These are phyloP conservation scores for Ogataea ganodermae DNA, from an alignment of 805 yeast genomes.

Conservation along the genomic window DNA sequence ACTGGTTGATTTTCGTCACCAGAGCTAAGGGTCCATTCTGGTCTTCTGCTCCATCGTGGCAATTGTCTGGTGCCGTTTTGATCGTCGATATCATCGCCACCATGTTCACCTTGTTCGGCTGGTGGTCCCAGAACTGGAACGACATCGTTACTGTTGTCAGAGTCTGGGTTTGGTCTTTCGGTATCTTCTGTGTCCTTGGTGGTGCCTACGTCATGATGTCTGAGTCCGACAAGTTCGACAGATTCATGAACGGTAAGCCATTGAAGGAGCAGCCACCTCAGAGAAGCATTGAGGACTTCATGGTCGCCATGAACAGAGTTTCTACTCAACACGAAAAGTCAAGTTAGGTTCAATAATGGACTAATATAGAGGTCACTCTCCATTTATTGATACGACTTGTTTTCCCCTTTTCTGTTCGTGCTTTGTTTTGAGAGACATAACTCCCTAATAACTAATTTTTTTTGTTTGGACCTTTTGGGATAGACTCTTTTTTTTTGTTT, in stretches of 20 bases:
- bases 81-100: constrained; percentile 90
- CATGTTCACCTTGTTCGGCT: constrained; percentile 89
- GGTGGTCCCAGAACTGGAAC: constrained; percentile 98
- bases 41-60: constrained; percentile 97
- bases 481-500: constrained; percentile 10
- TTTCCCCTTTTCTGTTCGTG: constrained; percentile 15
- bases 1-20: constrained; percentile 96
- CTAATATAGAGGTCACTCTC: constrained; percentile 19
- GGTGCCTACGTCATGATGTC: constrained; percentile 96
- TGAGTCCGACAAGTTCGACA: constrained; percentile 75
- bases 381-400: constrained; percentile 15
- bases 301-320: constrained; percentile 85
- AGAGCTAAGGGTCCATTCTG: constrained; percentile 99
- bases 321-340: constrained; percentile 88
- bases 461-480: constrained; percentile 16
- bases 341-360: constrained; percentile 41
- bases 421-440: constrained; percentile 13
- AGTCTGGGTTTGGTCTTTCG: constrained; percentile 94
- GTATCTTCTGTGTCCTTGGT: constrained; percentile 94
- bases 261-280: constrained; percentile 55
- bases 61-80: constrained; percentile 90
- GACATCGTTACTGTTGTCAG: constrained; percentile 93
- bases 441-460: constrained; percentile 19
- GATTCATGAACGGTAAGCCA: constrained; percentile 81
- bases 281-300: constrained; percentile 81